Percentiles rank a stretch among this genome's conserved stretches.
Evolutionary conservation across 2,329 filamentous ascomycete species (phyloP).

Genomic region (Piedraia hortae): DNA sequence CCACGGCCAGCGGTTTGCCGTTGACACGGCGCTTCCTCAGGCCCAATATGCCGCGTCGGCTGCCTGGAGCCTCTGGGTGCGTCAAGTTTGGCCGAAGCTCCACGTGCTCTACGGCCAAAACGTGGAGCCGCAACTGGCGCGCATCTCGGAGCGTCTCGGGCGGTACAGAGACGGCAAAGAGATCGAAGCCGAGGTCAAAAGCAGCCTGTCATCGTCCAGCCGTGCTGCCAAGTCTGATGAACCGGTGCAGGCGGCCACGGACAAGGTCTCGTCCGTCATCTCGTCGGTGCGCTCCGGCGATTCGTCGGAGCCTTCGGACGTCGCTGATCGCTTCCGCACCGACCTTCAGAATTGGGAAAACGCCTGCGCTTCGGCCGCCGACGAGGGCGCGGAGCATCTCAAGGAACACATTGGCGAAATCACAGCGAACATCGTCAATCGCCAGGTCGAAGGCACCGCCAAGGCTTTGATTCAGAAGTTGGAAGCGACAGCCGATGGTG

Average conservation of each 20-base stretch:
- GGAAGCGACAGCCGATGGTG: conserved; percentile 34
- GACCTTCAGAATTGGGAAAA: conserved; percentile 69
- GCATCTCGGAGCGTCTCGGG: conserved; percentile 72
- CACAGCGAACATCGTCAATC: conserved; percentile 39
- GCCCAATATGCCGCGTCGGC: conserved; percentile 42
- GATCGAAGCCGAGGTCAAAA: conserved; percentile 29
- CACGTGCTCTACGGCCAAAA: conserved; percentile 65
- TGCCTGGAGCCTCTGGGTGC: conserved; percentile 41
- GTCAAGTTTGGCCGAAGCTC: conserved; percentile 55
- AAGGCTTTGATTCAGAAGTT: conserved; percentile 39
- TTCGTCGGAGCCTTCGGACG: conserved; percentile 15
- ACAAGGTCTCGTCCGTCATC: conserved; percentile 6
- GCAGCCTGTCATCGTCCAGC: conserved; percentile 18
- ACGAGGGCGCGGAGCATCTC: conserved; percentile 51
- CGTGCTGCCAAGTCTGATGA: conserved; percentile 8
- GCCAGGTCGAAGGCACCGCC: conserved; percentile 37
- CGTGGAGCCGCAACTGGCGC: conserved; percentile 79
- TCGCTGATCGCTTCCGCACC: conserved; percentile 35
- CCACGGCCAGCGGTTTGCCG: conserved; percentile 36
- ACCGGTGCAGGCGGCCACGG: conserved; percentile 7
- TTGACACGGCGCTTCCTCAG: conserved; percentile 44
- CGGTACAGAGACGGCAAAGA: conserved; percentile 40
- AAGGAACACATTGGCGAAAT: conserved; percentile 39
- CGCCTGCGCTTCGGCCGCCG: conserved; percentile 62
- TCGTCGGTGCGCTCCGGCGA: conserved; percentile 15